Evolutionary conservation across 805 yeast genomes (phyloP), one percentile per base, ranked within the genome.

Genomic region (Suhomyces canberraensis): DNA sequence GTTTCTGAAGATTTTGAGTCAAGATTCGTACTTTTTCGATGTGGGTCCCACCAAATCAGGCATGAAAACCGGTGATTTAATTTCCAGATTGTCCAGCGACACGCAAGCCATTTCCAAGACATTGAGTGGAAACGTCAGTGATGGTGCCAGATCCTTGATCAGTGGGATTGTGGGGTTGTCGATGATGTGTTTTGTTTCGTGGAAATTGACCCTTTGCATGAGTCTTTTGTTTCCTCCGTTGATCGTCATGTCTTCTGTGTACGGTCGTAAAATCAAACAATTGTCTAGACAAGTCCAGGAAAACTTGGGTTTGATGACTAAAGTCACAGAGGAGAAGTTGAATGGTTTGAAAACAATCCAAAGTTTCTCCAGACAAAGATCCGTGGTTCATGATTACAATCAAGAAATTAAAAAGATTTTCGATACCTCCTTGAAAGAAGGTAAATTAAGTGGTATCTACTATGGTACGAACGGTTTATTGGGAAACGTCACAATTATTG

Each of bases 311-410:
- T 75, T 73, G 6, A 69, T 93, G 52, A 87, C 97, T 1, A 87
- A 88, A 54, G 95, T 86, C 8, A 81, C 95, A 6, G 98, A 91
- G 52, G 97, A 91, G 51, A 90, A 93, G 47, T 74, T 91, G 44
- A 81, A 79, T 47, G 93, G 93, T 20, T 75, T 89, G 16, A 79
- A 78, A 49, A 89, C 96, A 0, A 89, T 95, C 35, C 97, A 91
- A 60, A 76, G 93, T 16, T 91, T 89, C 61, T 88, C 88, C 21
- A 93, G 93, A 38, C 97, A 91, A 59, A 69, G 71, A 29, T 68
- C 73, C 33, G 96, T 89, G 51, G 81, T 91, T 22, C 77, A 76
- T 17, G 79, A 80, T 33, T 91, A 85, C 60, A 81, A 88, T 40
- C 61, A 67, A 8, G 87, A 84, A 50, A 84, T 90, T 33, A 86